Conservation (phyloP, 2,329 filamentous ascomycete species). For the Epichloe scottii region DNA sequence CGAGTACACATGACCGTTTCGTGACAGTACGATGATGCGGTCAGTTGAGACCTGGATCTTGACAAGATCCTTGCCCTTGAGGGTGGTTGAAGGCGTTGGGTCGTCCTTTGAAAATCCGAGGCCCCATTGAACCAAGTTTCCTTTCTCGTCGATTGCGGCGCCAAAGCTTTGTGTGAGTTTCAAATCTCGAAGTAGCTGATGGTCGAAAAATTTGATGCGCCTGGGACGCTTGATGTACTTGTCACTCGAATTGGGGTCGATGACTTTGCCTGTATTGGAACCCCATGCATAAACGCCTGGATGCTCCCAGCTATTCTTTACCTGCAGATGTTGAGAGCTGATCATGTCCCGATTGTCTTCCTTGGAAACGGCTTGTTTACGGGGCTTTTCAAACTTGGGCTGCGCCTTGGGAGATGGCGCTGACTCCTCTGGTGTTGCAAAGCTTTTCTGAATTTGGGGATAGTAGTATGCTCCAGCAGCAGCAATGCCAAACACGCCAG, state of each 20-base stretch:
- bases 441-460: constrained; percentile 19
- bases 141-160: constrained; percentile 75
- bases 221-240: constrained; percentile 66
- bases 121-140: constrained; percentile 89
- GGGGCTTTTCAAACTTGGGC: constrained; percentile 55
- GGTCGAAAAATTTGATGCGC: constrained; percentile 72
- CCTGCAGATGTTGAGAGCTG: constrained; percentile 77
- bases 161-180: constrained; percentile 76
- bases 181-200: constrained; percentile 70
- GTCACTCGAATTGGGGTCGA: constrained; percentile 71
- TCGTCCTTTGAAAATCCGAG: constrained; percentile 55
- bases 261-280: constrained; percentile 73
- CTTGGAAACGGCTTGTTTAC: constrained; percentile 43
- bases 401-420: constrained; percentile 29
- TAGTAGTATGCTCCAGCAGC: constrained; percentile 27
- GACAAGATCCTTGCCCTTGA: constrained; percentile 68
- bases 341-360: constrained; percentile 66
- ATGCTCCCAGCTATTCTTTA: constrained; percentile 67
- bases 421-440: constrained; percentile 8
- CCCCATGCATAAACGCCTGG: constrained; percentile 94
- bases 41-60: constrained; percentile 70
- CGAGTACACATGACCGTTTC: constrained; percentile 70
- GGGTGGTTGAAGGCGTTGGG: constrained; percentile 53
- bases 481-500: constrained; percentile 25
- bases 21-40: constrained; percentile 67